Conservation (phyloP, 2,329 filamentous ascomycete genomes). For the Ophiocordyceps camponoti-floridani region DNA sequence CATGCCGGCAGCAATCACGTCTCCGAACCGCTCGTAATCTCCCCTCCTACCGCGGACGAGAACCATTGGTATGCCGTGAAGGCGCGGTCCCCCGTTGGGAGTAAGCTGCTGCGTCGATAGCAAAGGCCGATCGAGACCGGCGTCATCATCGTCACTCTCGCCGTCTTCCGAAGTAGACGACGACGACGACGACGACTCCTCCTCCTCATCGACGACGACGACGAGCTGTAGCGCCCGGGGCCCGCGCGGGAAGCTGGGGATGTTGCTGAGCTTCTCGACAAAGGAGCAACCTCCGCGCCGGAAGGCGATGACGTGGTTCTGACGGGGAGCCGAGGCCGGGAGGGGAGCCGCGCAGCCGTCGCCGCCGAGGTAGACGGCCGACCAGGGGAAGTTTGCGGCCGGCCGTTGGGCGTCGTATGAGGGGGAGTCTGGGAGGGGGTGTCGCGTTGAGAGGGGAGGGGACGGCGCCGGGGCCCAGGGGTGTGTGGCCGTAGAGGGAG, state of each 20-base stretch:
- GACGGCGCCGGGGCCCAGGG: constrained; percentile 40
- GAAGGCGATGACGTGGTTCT: constrained; percentile 65
- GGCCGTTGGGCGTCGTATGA: constrained; percentile 20
- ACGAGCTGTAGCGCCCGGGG: constrained; percentile 56
- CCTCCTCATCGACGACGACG: constrained; percentile 42
- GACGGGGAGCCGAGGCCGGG: constrained; percentile 28
- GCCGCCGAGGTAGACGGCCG: constrained; percentile 50
- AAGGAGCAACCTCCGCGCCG: constrained; percentile 74
- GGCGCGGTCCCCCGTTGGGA: constrained; percentile 47
- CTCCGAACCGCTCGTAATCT: constrained; percentile 40
- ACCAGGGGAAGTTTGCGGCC: constrained; percentile 42
- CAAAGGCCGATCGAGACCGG: constrained; percentile 37
- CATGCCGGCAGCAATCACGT: constrained; percentile 53
- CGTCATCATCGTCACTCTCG: constrained; percentile 38
- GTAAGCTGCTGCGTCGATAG: constrained; percentile 60
- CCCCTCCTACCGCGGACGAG: constrained; percentile 57
- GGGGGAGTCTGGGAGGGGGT: constrained; percentile 24
- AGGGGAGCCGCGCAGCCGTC: constrained; percentile 45
- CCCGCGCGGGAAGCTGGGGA: constrained; percentile 57
- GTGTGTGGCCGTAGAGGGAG: constrained; percentile 34
- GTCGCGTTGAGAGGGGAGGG: constrained; percentile 50
- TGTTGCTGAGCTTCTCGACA: constrained; percentile 62
- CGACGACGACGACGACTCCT: constrained; percentile 2
- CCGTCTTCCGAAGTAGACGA: background rate
- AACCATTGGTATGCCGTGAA: constrained; percentile 62